phyloP scores from a whole-genome alignment of 2,329 filamentous ascomycete genomes.

The Sphaerulina vaccinii region DNA sequence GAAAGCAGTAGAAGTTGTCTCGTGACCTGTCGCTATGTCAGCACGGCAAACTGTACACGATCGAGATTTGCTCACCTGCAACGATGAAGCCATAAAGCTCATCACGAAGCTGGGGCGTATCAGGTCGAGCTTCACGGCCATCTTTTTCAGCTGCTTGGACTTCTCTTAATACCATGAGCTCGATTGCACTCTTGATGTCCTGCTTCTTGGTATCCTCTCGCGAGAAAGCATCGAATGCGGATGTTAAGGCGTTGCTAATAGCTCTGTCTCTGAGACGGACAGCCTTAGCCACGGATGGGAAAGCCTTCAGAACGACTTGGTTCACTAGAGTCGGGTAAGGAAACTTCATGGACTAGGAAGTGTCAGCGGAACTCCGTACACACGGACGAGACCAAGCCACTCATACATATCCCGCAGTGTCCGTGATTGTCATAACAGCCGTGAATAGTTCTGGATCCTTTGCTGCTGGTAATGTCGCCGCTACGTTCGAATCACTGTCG shows the following conservation, averaged over 20 bases:
- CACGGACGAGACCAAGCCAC: not conserved
- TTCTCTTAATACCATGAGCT: slow-evolving; percentile 37
- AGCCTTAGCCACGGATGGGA: slow-evolving; percentile 14
- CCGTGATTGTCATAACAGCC: slow-evolving; percentile 23
- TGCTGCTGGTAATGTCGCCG: slow-evolving; percentile 21
- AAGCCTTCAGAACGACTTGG: slow-evolving; percentile 21
- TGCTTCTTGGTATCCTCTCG: slow-evolving; percentile 12
- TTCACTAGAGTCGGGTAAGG: slow-evolving; percentile 26
- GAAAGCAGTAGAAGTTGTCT: slow-evolving; percentile 45
- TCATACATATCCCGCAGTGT: slow-evolving; percentile 18
- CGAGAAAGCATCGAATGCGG: slow-evolving; percentile 30
- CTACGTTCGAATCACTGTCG: not conserved
- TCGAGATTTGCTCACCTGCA: slow-evolving; percentile 31
- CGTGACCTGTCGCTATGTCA: slow-evolving; percentile 35
- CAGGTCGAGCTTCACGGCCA: slow-evolving; percentile 23
- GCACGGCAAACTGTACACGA: not conserved
- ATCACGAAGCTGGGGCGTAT: slow-evolving; percentile 23
- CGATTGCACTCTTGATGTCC: slow-evolving; percentile 33
- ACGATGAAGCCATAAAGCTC: slow-evolving; percentile 36
- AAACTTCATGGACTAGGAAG: not conserved
- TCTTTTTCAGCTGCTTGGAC: slow-evolving; percentile 36
- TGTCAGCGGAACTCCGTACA: not conserved
- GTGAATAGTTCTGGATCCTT: slow-evolving; percentile 25
- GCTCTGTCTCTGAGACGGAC: slow-evolving; percentile 34
- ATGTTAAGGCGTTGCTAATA: slow-evolving; percentile 37